Evolutionary conservation across 495 filamentous ascomycete species (phyloP), one percentile per base, ranked within the genome.

Genomic region (Aspergillus baeticus): DNA sequence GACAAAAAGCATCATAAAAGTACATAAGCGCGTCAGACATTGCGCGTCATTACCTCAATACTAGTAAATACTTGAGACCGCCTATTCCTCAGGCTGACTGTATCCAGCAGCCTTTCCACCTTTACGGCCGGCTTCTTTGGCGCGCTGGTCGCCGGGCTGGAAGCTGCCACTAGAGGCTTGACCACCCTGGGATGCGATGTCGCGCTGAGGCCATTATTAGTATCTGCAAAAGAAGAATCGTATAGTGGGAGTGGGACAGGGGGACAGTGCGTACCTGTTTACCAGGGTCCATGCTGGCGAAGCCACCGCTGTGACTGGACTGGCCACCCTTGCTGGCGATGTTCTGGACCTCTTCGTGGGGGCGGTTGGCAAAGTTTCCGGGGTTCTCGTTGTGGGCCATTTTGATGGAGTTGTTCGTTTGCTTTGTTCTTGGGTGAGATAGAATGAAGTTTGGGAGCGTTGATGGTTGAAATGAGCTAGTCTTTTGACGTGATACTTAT

Each of bases 281-380:
- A 31, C 78, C 69, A 53, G 35, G 3, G 49, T 80, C 67, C 64
- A 74, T 72, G 8, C 22, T 47, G 10, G 65, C 66, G 54, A 75
- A 74, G 11, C 71, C 69, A 31, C 67, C 62, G 3, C 36, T 17
- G 52, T 69, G 61, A 51, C 71, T 74, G 21, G 78, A 68, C 46
- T 76, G 69, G 33, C 79, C 80, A 8, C 78, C 82, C 67, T 83
- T 81, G 2, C 63, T 58, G 4, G 81, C 84, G 47, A 83, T 80
- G 11, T 76, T 22, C 41, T 43, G 18, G 15, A 42, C 20, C 7
- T 15, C 13, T 10, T 43, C 41, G 41, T 43, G 41, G 8, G 41
- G 17, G 41, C 41, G 41, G 41, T 43, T 43, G 41, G 41, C 11
- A 18, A 43, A 43, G 41, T 43, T 43, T 10, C 41, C 41, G 41